Percentiles rank a stretch among this genome's conserved stretches.
These are phyloP conservation scores for Selenicereus undatus DNA, from an alignment of 148 eudicot genomes.

Conservation along the genomic window DNA sequence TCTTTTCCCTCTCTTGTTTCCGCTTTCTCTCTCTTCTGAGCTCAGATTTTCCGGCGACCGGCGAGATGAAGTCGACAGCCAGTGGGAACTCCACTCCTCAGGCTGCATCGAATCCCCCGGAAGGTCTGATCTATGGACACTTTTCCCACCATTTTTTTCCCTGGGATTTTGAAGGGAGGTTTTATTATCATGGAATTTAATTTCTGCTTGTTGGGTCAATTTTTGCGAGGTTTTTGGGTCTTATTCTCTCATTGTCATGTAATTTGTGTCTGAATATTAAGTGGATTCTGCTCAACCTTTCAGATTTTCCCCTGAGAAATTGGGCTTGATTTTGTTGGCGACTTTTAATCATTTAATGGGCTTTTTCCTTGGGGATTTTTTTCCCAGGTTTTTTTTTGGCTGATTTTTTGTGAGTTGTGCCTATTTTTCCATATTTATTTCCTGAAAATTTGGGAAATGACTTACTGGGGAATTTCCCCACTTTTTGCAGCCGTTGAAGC, in stretches of 20 bases:
- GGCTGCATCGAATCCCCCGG: conserved; percentile 33
- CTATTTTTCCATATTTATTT: not conserved
- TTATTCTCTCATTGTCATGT: not conserved
- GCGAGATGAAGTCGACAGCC: conserved; percentile 47
- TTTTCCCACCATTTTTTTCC: not conserved
- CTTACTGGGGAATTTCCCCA: not conserved
- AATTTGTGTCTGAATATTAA: not conserved
- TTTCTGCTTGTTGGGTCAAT: not conserved
- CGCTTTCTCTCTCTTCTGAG: not conserved
- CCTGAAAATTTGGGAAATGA: not conserved
- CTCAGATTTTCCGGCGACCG: conserved; percentile 18
- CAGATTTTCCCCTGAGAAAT: not conserved
- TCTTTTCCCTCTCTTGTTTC: not conserved
- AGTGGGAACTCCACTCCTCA: conserved; percentile 38
- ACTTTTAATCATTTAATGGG: not conserved
- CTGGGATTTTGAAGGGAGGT: not conserved
- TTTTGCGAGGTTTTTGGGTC: not conserved
- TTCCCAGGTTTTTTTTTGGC: not conserved
- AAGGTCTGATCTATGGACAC: conserved; percentile 42
- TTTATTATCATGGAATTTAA: not conserved
- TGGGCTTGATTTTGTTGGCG: not conserved
- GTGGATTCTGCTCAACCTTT: not conserved
- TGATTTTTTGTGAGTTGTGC: not conserved
- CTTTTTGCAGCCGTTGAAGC: not conserved
- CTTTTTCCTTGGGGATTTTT: not conserved